phyloP scores from a whole-genome alignment of 129 eudicot genomes.

The Artemisia argyi region DNA sequence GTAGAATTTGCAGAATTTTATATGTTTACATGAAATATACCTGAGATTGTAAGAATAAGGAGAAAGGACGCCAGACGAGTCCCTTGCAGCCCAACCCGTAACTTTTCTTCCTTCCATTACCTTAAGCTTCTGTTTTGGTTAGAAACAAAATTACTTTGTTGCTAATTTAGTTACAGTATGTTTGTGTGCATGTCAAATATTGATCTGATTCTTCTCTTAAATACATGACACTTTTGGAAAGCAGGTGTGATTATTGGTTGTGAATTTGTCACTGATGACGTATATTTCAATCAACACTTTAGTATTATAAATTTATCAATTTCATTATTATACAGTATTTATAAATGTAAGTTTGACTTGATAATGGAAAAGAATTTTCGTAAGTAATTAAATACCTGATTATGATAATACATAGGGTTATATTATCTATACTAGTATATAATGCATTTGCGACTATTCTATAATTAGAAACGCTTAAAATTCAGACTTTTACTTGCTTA shows the following conservation, averaged over 20 bases:
- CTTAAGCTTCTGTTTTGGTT: constrained; percentile 21
- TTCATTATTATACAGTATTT: background rate
- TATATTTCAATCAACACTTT: constrained; percentile 13
- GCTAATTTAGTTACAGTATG: background rate
- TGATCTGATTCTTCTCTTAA: no score
- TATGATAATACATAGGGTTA: no score
- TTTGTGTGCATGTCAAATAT: constrained; percentile 15
- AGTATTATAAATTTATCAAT: background rate
- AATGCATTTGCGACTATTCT: no score
- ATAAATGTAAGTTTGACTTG: background rate
- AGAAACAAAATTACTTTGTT: constrained; percentile 3
- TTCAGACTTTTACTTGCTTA: no score
- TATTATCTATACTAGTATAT: no score
- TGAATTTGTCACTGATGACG: constrained; percentile 33
- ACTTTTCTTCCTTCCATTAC: constrained; percentile 58
- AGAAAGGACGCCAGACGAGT: constrained; percentile 51
- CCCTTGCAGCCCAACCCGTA: constrained; percentile 65
- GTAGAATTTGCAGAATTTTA: background rate
- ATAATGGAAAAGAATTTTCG: no score
- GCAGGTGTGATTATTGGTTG: background rate
- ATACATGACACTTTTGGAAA: background rate
- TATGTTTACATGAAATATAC: constrained; percentile 11
- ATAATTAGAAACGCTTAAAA: no score
- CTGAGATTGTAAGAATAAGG: constrained; percentile 59
- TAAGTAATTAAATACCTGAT: no score